Conservation (phyloP, 176 grass and related monocot genomes). For the Oryza brachyantha region DNA sequence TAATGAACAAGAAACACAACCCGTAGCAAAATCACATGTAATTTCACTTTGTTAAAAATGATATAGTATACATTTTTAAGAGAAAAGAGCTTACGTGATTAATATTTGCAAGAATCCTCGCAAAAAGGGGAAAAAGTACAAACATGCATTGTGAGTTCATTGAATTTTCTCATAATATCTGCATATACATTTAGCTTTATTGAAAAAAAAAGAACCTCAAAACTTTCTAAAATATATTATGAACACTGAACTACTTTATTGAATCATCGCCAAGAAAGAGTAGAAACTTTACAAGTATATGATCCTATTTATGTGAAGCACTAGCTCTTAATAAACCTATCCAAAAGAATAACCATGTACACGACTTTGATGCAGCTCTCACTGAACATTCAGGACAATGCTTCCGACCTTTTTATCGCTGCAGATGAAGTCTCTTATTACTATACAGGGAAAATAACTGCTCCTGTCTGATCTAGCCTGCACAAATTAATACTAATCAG, state of each 20-base stretch:
- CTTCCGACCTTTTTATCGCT: background rate
- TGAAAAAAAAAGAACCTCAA: no score
- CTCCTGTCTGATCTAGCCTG: conserved; percentile 14
- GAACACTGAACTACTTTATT: background rate
- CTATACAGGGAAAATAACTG: conserved; percentile 29
- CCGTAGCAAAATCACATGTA: no score
- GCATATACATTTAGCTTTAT: no score
- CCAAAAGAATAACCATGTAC: conserved; percentile 38
- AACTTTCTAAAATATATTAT: background rate
- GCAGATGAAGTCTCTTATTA: conserved; percentile 28
- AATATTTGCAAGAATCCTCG: no score
- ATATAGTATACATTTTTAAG: no score
- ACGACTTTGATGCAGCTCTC: conserved; percentile 19
- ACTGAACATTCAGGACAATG: conserved; percentile 9
- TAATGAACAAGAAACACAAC: no score
- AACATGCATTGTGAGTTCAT: no score
- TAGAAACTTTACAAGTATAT: conserved; percentile 29
- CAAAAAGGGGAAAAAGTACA: no score
- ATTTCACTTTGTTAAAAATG: no score
- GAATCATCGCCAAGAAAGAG: background rate
- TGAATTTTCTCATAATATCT: no score
- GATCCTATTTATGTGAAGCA: conserved; percentile 33
- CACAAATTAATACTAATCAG: background rate
- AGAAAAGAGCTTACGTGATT: no score
- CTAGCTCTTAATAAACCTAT: conserved; percentile 24